A percentile compares a stretch with the other conserved stretches of the same genome.
Conservation (phyloP, 148 eudicot species). For the Bassia scoparia region DNA sequence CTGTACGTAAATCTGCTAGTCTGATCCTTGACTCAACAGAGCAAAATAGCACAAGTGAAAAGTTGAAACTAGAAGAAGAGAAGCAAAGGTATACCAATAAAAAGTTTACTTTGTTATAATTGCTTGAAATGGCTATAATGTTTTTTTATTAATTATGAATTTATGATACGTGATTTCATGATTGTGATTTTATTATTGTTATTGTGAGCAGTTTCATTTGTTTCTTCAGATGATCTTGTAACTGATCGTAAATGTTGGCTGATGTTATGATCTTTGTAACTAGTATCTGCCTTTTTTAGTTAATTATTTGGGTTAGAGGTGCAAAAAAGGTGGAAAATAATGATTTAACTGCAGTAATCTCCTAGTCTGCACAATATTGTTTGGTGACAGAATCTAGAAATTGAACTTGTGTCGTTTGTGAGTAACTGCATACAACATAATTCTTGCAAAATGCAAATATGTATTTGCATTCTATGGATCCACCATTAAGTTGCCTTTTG, state of each 20-base stretch:
- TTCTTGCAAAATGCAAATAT: neutral
- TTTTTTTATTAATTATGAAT: neutral
- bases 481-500: neutral
- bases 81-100: conserved; percentile 63
- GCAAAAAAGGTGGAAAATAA: neutral
- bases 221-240: neutral
- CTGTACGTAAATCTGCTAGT: conserved; percentile 53
- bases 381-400: neutral
- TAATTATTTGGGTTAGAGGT: neutral
- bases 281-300: neutral
- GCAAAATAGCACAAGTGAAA: conserved; percentile 59
- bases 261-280: neutral
- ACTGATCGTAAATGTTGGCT: neutral
- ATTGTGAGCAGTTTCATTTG: neutral
- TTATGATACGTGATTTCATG: neutral
- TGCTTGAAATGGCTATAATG: conserved; percentile 4
- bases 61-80: conserved; percentile 73
- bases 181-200: neutral
- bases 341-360: neutral
- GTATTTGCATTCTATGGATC: neutral
- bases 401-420: neutral
- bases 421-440: neutral
- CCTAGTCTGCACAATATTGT: neutral
- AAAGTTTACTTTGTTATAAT: neutral
- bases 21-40: conserved; percentile 54